These are phyloP conservation scores for Leishmania tarentolae DNA, from an alignment of 208 protist genomes.

Conservation along the genomic window DNA sequence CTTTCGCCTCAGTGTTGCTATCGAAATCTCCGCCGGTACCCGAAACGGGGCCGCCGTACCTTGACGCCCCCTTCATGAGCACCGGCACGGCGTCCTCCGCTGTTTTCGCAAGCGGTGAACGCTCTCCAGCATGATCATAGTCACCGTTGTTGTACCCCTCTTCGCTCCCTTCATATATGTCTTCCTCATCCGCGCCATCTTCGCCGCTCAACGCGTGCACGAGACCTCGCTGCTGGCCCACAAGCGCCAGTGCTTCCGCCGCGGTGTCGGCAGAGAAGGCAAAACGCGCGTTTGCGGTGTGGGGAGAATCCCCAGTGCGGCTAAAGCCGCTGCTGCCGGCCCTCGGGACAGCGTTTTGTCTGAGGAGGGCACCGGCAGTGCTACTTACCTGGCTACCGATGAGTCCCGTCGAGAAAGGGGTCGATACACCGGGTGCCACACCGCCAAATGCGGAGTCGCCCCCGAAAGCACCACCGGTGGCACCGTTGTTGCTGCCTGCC, in stretches of 20 bases:
- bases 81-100: neutral
- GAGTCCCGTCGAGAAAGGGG: conserved; percentile 19
- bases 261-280: conserved; percentile 14
- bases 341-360: conserved; percentile 42
- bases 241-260: conserved; percentile 13
- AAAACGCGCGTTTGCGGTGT: conserved; percentile 1
- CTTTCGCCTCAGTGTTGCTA: neutral
- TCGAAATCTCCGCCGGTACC: neutral
- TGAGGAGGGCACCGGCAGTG: conserved; percentile 56
- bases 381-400: conserved; percentile 1
- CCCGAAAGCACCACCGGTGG: neutral
- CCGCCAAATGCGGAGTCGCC: conserved; percentile 11
- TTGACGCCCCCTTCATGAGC: conserved; percentile 4
- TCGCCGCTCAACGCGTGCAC: conserved; percentile 7
- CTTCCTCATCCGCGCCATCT: conserved; percentile 29
- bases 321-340: conserved; percentile 5
- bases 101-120: neutral
- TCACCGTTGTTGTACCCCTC: conserved; percentile 19
- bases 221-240: conserved; percentile 13
- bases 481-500: conserved; percentile 15
- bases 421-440: neutral
- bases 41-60: neutral
- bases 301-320: neutral
- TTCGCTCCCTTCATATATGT: conserved; percentile 32
- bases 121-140: neutral